Evolutionary conservation across 805 yeast species (phyloP).

Genomic region (Cyberlindnera saturnus): DNA sequence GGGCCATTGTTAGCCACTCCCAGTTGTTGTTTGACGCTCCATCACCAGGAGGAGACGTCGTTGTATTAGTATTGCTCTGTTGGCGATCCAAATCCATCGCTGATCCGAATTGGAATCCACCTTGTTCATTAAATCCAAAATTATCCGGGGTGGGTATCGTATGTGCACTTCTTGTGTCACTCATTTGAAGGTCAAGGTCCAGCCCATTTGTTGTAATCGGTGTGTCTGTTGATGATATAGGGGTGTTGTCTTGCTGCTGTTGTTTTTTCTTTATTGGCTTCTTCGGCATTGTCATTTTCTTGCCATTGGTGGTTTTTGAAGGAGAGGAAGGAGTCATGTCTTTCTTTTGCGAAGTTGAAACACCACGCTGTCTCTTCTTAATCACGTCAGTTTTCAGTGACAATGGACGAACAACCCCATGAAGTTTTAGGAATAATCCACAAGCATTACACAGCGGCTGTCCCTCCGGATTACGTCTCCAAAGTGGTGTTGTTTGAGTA

Average conservation of each 20-base stretch:
- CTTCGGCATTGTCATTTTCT: constrained; percentile 6
- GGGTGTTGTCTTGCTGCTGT: background rate
- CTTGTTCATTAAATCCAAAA: constrained; percentile 6
- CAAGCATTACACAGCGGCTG: constrained; percentile 95
- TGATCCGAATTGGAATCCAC: constrained; percentile 11
- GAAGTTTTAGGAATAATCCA: constrained; percentile 85
- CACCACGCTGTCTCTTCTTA: constrained; percentile 76
- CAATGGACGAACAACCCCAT: constrained; percentile 92
- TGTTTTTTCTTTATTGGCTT: background rate
- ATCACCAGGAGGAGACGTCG: constrained; percentile 6
- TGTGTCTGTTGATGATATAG: background rate
- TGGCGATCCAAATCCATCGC: constrained; percentile 8
- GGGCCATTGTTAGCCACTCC: constrained; percentile 25
- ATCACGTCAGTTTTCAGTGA: constrained; percentile 89
- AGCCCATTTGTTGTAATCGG: background rate
- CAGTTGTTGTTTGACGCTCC: constrained; percentile 21
- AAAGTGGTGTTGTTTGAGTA: constrained; percentile 87
- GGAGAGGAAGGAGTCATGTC: constrained; percentile 18
- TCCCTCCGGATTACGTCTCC: constrained; percentile 93
- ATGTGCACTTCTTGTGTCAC: background rate
- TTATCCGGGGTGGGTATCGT: constrained; percentile 1
- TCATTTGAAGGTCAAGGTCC: background rate
- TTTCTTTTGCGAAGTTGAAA: constrained; percentile 19
- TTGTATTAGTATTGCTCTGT: background rate
- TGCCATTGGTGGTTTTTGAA: constrained; percentile 1